Evolutionary conservation across 2,329 filamentous ascomycete genomes (phyloP), one percentile per base, ranked within the genome.

Genomic region (Paracamarosporium sp.): DNA sequence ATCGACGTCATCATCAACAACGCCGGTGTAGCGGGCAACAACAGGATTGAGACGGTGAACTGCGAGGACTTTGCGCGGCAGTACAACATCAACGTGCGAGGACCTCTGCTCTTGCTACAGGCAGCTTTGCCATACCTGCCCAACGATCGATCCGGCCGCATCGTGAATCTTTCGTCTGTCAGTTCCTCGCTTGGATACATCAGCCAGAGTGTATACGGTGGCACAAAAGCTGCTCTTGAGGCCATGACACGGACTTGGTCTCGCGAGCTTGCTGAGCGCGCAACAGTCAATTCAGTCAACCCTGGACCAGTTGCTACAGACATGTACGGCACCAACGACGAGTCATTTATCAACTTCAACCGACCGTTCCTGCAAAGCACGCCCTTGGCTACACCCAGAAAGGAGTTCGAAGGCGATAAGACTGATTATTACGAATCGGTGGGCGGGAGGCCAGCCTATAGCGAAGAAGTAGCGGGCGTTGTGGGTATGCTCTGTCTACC

Each of bases 1-100:
- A 84, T 96, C 69, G 91, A 96, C 78, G 91, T 96, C 60, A 81
- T 96, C 52, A 81, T 96, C 81, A 96, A 96, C 84, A 96, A 96
- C 75, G 92, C 93, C 28, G 93, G 91, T 25, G 80, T 86, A 2
- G 78, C 82, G 11, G 76, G 85, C 36, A 94, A 95, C 78, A 85
- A 88, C 65, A 74, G 80, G 25, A 78, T 90, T 24, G 83, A 86
- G 50, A 85, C 90, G 27, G 85, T 92, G 61, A 85, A 83, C 4
- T 71, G 82, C 5, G 82, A 82, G 12, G 85, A 93, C 68, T 96
- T 93, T 78, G 83, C 87, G 41, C 80, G 83, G 65, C 87, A 90
- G 55, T 96, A 92, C 80, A 85, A 85, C 55, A 84, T 95, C 78
- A 96, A 96, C 71, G 92, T 96, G 22, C 85, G 92, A 9, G 92